Evolutionary conservation across 345 rosid species (phyloP).

Genomic region (Psidium guajava): DNA sequence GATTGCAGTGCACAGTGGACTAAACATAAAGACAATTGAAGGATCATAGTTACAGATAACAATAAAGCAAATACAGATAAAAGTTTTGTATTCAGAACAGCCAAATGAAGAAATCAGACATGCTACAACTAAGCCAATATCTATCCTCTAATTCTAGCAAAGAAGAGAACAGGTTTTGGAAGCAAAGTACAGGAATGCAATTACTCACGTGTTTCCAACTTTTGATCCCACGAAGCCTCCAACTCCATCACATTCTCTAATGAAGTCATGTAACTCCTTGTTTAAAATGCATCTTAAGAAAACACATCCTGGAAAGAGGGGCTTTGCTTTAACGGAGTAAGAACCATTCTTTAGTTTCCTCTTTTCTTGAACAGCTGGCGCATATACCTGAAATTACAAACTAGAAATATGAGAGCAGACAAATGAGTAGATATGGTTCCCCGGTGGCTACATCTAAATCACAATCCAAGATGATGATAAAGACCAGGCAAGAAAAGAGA

Average conservation of each 20-base stretch:
- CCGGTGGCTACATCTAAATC: neutral
- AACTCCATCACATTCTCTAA: slow-evolving; percentile 58
- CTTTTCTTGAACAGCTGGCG: slow-evolving; percentile 61
- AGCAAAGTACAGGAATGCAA: neutral
- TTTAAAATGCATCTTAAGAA: slow-evolving; percentile 66
- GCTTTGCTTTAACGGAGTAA: slow-evolving; percentile 45
- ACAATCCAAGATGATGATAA: neutral
- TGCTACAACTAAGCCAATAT: neutral
- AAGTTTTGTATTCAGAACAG: neutral
- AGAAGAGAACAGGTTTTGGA: neutral
- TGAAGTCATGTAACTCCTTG: slow-evolving; percentile 73
- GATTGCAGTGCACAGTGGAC: neutral
- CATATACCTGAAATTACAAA: slow-evolving; percentile 49
- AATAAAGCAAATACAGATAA: neutral
- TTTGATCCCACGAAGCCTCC: slow-evolving; percentile 77
- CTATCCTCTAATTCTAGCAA: neutral
- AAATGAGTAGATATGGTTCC: neutral
- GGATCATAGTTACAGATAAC: neutral
- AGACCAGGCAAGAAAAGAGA: neutral
- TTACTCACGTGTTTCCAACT: slow-evolving; percentile 72
- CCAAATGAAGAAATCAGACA: neutral
- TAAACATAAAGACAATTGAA: neutral
- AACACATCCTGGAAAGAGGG: slow-evolving; percentile 69
- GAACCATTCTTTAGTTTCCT: slow-evolving; percentile 64
- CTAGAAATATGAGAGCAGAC: neutral